These are phyloP conservation scores for Trichoderma atrobrunneum DNA, from an alignment of 2,329 filamentous ascomycete species.

Conservation along the genomic window DNA sequence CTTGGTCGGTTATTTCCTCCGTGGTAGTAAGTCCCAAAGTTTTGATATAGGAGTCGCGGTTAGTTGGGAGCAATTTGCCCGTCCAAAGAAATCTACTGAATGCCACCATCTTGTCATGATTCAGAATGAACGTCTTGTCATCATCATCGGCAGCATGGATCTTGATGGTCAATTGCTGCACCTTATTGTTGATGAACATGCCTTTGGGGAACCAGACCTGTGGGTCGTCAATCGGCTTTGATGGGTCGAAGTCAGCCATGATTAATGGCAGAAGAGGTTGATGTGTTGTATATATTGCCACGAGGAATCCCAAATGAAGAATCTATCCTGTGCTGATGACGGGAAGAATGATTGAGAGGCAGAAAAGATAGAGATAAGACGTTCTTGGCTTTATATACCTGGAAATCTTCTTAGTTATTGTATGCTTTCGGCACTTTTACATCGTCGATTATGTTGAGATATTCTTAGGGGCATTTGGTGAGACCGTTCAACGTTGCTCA, in stretches of 20 bases:
- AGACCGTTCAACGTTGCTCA: not conserved
- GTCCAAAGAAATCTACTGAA: constrained; percentile 2
- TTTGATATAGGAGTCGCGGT: not conserved
- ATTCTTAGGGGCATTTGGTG: fast-evolving
- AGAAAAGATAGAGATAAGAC: not conserved
- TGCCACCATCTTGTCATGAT: not conserved
- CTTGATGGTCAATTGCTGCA: not conserved
- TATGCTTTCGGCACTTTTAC: not conserved
- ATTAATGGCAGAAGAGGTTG: not conserved
- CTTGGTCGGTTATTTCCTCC: not conserved
- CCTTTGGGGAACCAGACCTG: not conserved
- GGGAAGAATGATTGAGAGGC: not conserved
- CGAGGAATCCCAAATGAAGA: not conserved
- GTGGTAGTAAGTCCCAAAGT: not conserved
- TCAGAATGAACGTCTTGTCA: not conserved
- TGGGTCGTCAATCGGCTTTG: not conserved
- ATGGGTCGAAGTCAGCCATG: not conserved
- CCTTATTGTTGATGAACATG: not conserved
- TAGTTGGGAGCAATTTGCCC: not conserved
- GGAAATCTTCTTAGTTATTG: not conserved
- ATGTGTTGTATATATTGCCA: not conserved
- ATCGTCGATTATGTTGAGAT: not conserved
- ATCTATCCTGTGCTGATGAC: not conserved
- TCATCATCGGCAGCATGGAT: not conserved
- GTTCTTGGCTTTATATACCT: not conserved